phyloP scores from a whole-genome alignment of 352 stramenopile species.

The Pythium monospermum region DNA sequence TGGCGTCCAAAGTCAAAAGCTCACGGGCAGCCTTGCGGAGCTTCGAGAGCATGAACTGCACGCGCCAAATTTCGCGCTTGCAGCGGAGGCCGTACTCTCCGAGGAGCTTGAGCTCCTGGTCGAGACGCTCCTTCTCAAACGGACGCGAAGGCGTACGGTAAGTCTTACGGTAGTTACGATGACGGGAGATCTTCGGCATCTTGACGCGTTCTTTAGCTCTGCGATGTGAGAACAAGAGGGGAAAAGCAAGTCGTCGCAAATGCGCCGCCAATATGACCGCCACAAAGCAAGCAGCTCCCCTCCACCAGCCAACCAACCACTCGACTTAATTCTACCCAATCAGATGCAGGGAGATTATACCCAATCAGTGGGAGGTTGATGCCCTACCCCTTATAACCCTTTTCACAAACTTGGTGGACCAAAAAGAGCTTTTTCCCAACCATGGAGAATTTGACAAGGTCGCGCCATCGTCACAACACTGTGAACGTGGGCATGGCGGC shows the following conservation, averaged over 20 bases:
- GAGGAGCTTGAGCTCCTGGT: conserved; percentile 98
- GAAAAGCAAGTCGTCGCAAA: background rate
- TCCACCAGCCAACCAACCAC: conserved; percentile 24
- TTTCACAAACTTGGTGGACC: no score
- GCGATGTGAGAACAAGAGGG: conserved; percentile 25
- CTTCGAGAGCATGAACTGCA: conserved; percentile 99
- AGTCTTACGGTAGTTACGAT: conserved; percentile 95
- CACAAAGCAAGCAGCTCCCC: background rate
- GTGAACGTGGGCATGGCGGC: no score
- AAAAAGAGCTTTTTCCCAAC: background rate
- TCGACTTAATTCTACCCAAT: conserved; percentile 9
- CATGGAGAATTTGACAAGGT: background rate
- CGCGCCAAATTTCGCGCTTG: conserved; percentile 99
- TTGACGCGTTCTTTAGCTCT: conserved; percentile 68
- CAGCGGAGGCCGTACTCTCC: conserved; percentile 99
- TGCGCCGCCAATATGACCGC: conserved; percentile 10
- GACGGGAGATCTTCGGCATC: conserved; percentile 86
- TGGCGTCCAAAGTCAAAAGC: conserved; percentile 96
- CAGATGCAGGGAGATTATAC: background rate
- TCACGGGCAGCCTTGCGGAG: conserved; percentile 98
- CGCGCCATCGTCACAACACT: no score
- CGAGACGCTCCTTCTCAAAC: conserved; percentile 99
- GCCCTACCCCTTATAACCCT: conserved; percentile 17
- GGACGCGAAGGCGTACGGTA: conserved; percentile 98
- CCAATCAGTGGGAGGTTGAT: background rate